phyloP scores from a whole-genome alignment of 306 rosid genomes.

The Mimosa bimucronata region DNA sequence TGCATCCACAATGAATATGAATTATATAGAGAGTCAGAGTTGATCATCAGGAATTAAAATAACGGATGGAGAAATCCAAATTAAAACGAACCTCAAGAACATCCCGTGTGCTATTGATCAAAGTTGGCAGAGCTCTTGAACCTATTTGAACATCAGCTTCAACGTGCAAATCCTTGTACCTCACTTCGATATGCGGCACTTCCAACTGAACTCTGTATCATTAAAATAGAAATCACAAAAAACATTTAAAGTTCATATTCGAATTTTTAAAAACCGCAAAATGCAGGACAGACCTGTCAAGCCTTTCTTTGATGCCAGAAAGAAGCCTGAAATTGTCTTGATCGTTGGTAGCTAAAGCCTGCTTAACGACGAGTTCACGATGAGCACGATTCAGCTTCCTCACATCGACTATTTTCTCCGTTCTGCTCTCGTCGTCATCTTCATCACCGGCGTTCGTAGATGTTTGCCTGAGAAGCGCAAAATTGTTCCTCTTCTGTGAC shows the following conservation, averaged over 20 bases:
- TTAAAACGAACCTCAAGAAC: conserved; percentile 61
- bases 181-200: conserved; percentile 67
- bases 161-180: conserved; percentile 58
- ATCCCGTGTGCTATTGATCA: conserved; percentile 52
- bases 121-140: conserved; percentile 76
- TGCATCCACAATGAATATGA: background rate
- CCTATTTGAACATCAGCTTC: conserved; percentile 70
- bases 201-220: conserved; percentile 67
- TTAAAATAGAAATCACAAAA: background rate
- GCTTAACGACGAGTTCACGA: conserved; percentile 66
- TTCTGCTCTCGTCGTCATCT: conserved; percentile 29
- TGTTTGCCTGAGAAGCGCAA: conserved; percentile 48
- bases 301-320: conserved; percentile 72
- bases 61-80: background rate
- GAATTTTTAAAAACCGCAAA: background rate
- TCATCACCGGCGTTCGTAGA: background rate
- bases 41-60: background rate
- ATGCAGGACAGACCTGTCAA: conserved; percentile 39
- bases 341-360: conserved; percentile 74
- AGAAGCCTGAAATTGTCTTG: conserved; percentile 78
- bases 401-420: conserved; percentile 44
- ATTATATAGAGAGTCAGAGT: conserved; percentile 1
- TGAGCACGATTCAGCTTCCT: conserved; percentile 52
- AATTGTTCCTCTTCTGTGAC: conserved; percentile 44
- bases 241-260: no score